Conservation (phyloP, 2,329 filamentous ascomycete species). For the Aciculosporium take region DNA sequence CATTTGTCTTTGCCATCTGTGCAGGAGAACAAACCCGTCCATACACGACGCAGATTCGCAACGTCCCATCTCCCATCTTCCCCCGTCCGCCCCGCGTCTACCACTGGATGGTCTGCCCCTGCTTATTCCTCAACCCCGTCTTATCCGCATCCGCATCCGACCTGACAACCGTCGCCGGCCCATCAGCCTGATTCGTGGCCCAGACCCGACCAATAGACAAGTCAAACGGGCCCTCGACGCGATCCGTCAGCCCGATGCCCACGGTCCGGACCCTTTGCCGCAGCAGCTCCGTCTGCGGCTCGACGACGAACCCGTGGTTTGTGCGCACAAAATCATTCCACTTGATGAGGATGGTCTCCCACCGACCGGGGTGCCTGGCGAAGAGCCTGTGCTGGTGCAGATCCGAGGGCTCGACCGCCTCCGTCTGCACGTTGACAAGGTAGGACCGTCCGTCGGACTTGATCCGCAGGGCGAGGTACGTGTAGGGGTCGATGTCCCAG, state of each 20-base stretch:
- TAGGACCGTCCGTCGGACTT: constrained; percentile 87
- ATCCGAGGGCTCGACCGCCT: constrained; percentile 86
- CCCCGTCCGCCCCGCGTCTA: constrained; percentile 6
- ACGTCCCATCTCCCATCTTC: not conserved
- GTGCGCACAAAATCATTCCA: constrained; percentile 92
- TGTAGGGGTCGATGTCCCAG: constrained; percentile 84
- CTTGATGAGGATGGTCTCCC: constrained; percentile 89
- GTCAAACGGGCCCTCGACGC: constrained; percentile 78
- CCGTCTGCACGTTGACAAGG: constrained; percentile 90
- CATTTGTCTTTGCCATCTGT: too few relatives aligned
- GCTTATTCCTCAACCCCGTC: constrained; percentile 22
- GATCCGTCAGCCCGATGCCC: constrained; percentile 78
- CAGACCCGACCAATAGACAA: constrained; percentile 75
- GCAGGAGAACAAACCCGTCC: too few relatives aligned
- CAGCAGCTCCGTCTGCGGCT: constrained; percentile 83
- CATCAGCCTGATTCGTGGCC: constrained; percentile 56
- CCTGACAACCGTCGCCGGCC: constrained; percentile 10
- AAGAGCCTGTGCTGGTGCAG: constrained; percentile 89
- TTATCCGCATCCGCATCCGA: constrained; percentile 13
- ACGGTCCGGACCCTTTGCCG: constrained; percentile 73
- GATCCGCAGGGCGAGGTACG: constrained; percentile 73
- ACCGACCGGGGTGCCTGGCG: constrained; percentile 62
- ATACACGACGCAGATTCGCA: not conserved
- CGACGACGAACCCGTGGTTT: constrained; percentile 80
- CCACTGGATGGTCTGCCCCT: constrained; percentile 25